Evolutionary conservation across 208 protist species (phyloP).

Genomic region (Phytomonas francai): DNA sequence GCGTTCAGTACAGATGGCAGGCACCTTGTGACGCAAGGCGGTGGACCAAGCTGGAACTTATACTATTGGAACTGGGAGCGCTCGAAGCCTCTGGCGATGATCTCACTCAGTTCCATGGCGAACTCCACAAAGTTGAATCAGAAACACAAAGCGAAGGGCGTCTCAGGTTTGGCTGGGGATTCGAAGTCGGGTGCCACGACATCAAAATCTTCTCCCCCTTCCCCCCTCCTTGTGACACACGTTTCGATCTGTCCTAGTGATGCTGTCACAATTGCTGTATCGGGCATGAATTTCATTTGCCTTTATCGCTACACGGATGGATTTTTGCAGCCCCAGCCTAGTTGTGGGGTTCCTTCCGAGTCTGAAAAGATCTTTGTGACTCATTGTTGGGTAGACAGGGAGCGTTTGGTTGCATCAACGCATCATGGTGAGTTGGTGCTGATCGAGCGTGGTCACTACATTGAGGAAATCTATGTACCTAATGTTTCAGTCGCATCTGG

Average conservation of each 20-base stretch:
- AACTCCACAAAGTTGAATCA: background rate
- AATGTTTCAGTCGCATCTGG: constrained; percentile 13
- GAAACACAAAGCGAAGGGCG: background rate
- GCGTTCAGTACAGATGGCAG: constrained; percentile 83
- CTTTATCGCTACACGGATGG: constrained; percentile 89
- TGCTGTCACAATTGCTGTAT: constrained; percentile 82
- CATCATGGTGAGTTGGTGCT: constrained; percentile 76
- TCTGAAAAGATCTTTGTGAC: constrained; percentile 74
- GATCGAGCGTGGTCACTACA: constrained; percentile 65
- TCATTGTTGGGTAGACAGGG: constrained; percentile 83
- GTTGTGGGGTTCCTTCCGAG: constrained; percentile 24
- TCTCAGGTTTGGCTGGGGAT: background rate
- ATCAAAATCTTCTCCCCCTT: background rate
- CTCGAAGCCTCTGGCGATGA: constrained; percentile 70
- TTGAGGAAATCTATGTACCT: constrained; percentile 25
- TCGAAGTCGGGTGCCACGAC: background rate
- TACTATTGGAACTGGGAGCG: constrained; percentile 91
- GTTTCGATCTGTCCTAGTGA: constrained; percentile 84
- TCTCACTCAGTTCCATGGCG: constrained; percentile 22
- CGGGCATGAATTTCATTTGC: constrained; percentile 86
- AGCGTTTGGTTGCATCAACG: constrained; percentile 85
- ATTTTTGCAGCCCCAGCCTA: constrained; percentile 62
- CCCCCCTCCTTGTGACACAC: constrained; percentile 38
- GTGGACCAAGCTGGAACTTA: constrained; percentile 70
- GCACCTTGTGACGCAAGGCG: constrained; percentile 84